Evolutionary conservation across 495 filamentous ascomycete genomes (phyloP), one percentile per base, ranked within the genome.

Genomic region (Tuber umbilicatum): DNA sequence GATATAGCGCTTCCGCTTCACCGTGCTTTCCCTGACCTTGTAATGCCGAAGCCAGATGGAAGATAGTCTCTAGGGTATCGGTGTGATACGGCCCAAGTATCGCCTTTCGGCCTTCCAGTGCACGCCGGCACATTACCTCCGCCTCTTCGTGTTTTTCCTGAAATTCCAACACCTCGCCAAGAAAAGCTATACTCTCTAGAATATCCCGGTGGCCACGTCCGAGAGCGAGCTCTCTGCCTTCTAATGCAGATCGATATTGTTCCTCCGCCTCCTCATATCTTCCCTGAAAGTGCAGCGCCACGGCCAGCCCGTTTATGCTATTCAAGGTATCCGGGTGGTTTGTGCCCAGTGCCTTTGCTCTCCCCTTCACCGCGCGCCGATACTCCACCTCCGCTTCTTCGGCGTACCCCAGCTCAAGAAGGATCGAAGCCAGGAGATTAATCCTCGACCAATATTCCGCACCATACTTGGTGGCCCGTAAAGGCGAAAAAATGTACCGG

Each of bases 251-350:
- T 50, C 75, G 78, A 50, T 75, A 70, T 16, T 47, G 37, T 23
- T 39, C 69, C 39, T 80, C 80, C 2, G 84, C 84, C 70, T 85
- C 80, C 17, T 77, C 67, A 72, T 77, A 83, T 23, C 77, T 79
- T 2, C 84, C 84, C 73, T 83, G 82, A n/a, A 76, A 75, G 47
- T 73, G 47, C 69, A 83, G 83, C 16, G 80, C 82, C 17, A 78
- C 75, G 43, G 81, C 81, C 3, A 85, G 81, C 43, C 76, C 79
- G 37, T 73, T 77, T 80, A 85, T 84, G n/a, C 73, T 79, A 3
- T 35, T 82, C 72, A 85, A 74, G 2, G 84, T 86, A 55, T 83
- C 76, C 27, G 81, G 81, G 72, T 85, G 83, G 21, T 79, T 75
- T 50, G 77, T 60, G 19, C 84, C 82, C 5, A 84, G 79, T 35